Percentiles rank a stretch among this genome's conserved stretches.
Conservation (phyloP, 257 asterid genomes). For the Solanum dulcamara region DNA sequence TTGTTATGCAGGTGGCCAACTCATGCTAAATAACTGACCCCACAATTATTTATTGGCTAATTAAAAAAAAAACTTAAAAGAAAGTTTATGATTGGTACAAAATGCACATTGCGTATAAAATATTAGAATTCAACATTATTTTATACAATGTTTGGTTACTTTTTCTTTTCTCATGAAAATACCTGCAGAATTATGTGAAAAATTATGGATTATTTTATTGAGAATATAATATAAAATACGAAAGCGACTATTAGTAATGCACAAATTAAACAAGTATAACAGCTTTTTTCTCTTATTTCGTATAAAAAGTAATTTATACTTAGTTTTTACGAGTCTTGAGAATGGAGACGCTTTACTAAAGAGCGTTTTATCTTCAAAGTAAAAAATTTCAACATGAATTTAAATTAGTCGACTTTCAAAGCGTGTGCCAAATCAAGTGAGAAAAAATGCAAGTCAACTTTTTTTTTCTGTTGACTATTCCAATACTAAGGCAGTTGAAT, state of each 20-base stretch:
- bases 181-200: no score
- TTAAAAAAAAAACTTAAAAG: neutral
- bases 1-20: neutral
- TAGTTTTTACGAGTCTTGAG: neutral
- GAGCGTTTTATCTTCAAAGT: neutral
- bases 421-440: no score
- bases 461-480: neutral
- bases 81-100: neutral
- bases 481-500: neutral
- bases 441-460: neutral
- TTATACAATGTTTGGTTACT: neutral
- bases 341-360: neutral
- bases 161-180: no score
- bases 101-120: neutral
- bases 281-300: no score
- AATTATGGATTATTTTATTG: no score
- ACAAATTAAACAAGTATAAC: no score
- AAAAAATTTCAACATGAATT: fast-evolving
- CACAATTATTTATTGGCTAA: neutral
- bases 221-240: no score
- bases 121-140: neutral
- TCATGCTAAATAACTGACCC: neutral
- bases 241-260: no score
- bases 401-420: neutral
- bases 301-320: neutral